Conservation (phyloP, 2,329 filamentous ascomycete species). For the Hypoxylon sp. region DNA sequence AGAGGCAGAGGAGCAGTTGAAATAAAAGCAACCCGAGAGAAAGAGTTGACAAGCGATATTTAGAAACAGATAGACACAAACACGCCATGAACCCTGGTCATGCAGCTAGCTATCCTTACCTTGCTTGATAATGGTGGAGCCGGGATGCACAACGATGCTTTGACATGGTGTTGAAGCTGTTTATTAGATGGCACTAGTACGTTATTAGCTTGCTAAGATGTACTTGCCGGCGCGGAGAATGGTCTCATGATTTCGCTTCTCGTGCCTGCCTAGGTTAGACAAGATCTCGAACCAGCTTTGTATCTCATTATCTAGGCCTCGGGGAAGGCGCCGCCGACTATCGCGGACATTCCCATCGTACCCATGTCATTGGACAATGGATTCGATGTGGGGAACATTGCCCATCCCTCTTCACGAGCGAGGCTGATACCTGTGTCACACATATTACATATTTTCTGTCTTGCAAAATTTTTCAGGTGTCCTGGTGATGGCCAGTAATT, state of each 20-base stretch:
- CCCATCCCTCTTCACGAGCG: constrained; percentile 31
- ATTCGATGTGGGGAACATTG: constrained; percentile 35
- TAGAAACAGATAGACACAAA: constrained; percentile 28
- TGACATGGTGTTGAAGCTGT: constrained; percentile 37
- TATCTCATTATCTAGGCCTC: constrained; percentile 25
- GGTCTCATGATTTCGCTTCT: constrained; percentile 32
- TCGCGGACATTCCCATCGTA: constrained; percentile 19
- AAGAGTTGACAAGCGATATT: constrained; percentile 26
- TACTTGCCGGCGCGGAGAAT: constrained; percentile 31
- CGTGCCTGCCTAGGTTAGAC: constrained; percentile 29
- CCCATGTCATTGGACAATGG: constrained; percentile 41
- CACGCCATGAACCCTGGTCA: constrained; percentile 18
- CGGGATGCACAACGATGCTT: constrained; percentile 29
- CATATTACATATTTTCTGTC: constrained; percentile 27
- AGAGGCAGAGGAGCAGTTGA: constrained; percentile 14
- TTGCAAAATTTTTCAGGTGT: constrained; percentile 25
- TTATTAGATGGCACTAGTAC: constrained; percentile 25
- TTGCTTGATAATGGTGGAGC: constrained; percentile 42
- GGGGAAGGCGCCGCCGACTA: constrained; percentile 35
- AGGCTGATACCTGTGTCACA: constrained; percentile 44
- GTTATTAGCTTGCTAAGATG: constrained; percentile 26
- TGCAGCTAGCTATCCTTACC: constrained; percentile 30
- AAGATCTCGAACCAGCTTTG: constrained; percentile 25
- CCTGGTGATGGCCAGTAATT: constrained; percentile 25
- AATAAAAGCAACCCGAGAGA: constrained; percentile 12